phyloP scores from a whole-genome alignment of 106 monocot species.

The Dendrobium huoshanense region DNA sequence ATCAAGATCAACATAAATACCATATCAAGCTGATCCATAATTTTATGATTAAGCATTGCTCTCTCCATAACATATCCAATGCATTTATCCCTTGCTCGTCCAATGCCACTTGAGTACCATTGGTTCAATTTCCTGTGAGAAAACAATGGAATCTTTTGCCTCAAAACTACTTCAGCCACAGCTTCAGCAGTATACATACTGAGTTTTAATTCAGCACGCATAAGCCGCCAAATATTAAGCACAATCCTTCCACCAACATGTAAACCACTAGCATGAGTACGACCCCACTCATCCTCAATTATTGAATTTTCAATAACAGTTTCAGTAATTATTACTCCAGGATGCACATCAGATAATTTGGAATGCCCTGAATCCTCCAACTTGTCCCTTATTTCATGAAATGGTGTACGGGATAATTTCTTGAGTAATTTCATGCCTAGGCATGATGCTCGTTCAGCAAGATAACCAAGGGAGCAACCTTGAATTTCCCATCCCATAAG shows the following conservation, averaged over 20 bases:
- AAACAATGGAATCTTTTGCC: constrained; percentile 71
- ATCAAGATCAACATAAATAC: constrained; percentile 22
- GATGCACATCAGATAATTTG: constrained; percentile 10
- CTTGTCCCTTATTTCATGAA: constrained; percentile 24
- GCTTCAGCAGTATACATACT: constrained; percentile 78
- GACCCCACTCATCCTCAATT: constrained; percentile 78
- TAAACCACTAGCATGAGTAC: constrained; percentile 78
- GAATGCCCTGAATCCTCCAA: constrained; percentile 15
- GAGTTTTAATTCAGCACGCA: constrained; percentile 82
- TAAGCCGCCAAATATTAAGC: constrained; percentile 91
- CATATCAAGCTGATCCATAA: constrained; percentile 88
- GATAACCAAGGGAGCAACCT: constrained; percentile 68
- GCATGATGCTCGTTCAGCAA: constrained; percentile 79
- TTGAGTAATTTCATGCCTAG: constrained; percentile 68
- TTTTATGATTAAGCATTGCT: constrained; percentile 65
- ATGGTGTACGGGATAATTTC: constrained; percentile 60
- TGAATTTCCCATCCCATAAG: constrained; percentile 96
- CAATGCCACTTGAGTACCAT: constrained; percentile 63
- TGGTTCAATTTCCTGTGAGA: constrained; percentile 48
- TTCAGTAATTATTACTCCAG: constrained; percentile 25
- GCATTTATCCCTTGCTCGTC: constrained; percentile 47
- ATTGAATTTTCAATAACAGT: constrained; percentile 29
- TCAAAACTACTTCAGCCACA: constrained; percentile 86
- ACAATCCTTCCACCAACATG: constrained; percentile 98
- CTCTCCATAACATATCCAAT: constrained; percentile 55